Evolutionary conservation across 768 basidiomycete species (phyloP).

Genomic region (Hypholoma fasciculare): DNA sequence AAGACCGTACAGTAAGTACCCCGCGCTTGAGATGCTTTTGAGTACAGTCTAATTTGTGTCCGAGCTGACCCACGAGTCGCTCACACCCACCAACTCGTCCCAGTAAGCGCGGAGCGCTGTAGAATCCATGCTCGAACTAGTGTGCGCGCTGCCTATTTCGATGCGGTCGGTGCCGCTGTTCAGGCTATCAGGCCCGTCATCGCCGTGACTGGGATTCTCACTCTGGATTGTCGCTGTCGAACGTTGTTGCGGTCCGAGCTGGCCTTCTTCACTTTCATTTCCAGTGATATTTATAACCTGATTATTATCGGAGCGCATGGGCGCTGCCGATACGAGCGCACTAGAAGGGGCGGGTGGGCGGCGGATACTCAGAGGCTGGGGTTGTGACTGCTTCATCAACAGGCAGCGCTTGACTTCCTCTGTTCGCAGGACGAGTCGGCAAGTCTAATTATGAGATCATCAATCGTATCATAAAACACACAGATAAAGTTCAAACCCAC

Average conservation of each 20-base stretch:
- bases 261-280: too few species aligned
- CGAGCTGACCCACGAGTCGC: too few species aligned
- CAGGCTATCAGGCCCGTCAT: neutral
- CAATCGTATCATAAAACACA: neutral
- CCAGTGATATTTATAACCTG: too few species aligned
- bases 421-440: neutral
- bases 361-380: neutral
- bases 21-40: too few species aligned
- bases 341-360: neutral
- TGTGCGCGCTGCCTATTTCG: constrained; percentile 12
- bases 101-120: neutral
- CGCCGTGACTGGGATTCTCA: too few species aligned
- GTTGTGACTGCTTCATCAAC: neutral
- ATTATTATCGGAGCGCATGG: too few species aligned
- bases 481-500: constrained; percentile 3
- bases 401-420: neutral
- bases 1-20: too few species aligned
- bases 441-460: neutral
- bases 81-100: neutral
- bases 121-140: constrained; percentile 7
- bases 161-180: neutral
- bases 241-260: too few species aligned
- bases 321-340: too few species aligned
- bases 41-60: too few species aligned
- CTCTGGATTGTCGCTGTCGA: too few species aligned